Percentiles rank a stretch among this genome's conserved stretches.
Conservation (phyloP, 1,284 basidiomycete species). For the Porogramme epimiltina region DNA sequence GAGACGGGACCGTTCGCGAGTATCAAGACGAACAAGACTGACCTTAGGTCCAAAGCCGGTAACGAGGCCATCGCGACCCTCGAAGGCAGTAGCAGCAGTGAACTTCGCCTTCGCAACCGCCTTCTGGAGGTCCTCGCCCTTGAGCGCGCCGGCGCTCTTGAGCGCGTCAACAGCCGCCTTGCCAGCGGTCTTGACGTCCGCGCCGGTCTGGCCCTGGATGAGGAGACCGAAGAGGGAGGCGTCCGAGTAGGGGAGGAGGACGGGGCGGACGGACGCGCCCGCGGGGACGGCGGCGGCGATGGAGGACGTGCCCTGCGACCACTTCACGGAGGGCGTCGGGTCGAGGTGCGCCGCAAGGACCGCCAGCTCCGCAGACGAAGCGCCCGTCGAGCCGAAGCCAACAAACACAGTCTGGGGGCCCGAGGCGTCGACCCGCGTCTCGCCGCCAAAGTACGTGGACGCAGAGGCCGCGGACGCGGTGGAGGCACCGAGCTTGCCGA, state of each 20-base stretch:
- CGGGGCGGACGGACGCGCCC: constrained; percentile 64
- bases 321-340: constrained; percentile 78
- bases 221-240: constrained; percentile 84
- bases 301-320: constrained; percentile 75
- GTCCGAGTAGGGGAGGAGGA: constrained; percentile 88
- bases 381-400: constrained; percentile 73
- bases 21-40: not conserved
- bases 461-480: constrained; percentile 40
- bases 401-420: constrained; percentile 79
- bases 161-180: constrained; percentile 69
- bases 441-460: constrained; percentile 83
- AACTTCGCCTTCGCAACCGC: constrained; percentile 90
- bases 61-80: constrained; percentile 72
- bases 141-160: constrained; percentile 59
- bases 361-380: constrained; percentile 69
- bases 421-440: constrained; percentile 70
- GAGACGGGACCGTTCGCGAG: not conserved
- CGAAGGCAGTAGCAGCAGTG: constrained; percentile 67
- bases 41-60: constrained; percentile 67
- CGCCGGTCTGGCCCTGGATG: constrained; percentile 62
- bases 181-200: constrained; percentile 64
- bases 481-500: constrained; percentile 49
- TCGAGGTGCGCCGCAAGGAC: constrained; percentile 81
- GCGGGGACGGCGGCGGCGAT: constrained; percentile 57
- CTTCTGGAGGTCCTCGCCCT: constrained; percentile 73